Percentiles rank a stretch among this genome's conserved stretches.
Evolutionary conservation across 192 early-diverging fungal genomes (phyloP).

Genomic region (Podila epicladia): DNA sequence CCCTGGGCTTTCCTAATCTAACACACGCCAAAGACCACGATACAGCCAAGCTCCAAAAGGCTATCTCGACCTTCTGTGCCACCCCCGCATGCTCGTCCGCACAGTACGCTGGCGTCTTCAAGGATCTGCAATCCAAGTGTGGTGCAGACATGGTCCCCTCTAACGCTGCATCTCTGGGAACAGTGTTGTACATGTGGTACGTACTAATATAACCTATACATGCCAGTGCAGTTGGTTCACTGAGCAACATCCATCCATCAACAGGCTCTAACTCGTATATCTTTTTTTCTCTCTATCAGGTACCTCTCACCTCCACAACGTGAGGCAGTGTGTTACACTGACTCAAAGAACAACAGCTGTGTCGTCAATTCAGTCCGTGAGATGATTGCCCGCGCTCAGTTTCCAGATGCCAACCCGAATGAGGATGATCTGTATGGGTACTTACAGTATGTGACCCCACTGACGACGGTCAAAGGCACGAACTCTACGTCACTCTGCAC

Average conservation of each 20-base stretch:
- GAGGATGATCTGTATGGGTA: conserved; percentile 36
- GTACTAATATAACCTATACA: background rate
- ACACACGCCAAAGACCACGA: conserved; percentile 36
- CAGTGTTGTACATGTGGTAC: conserved; percentile 43
- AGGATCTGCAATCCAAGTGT: conserved; percentile 26
- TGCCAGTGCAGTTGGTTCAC: background rate
- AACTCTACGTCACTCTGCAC: conserved; percentile 9
- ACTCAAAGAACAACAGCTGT: conserved; percentile 12
- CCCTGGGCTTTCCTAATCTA: conserved; percentile 28
- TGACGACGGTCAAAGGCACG: background rate
- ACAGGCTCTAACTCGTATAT: background rate
- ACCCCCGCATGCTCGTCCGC: conserved; percentile 32
- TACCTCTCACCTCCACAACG: conserved; percentile 24
- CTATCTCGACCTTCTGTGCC: conserved; percentile 25
- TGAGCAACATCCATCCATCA: background rate
- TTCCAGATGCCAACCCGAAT: conserved; percentile 17
- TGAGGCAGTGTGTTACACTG: conserved; percentile 16
- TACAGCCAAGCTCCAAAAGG: conserved; percentile 29
- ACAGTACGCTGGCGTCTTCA: conserved; percentile 29
- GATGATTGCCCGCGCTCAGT: conserved; percentile 24
- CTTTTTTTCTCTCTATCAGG: background rate
- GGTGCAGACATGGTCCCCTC: conserved; percentile 30
- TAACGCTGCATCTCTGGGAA: conserved; percentile 26
- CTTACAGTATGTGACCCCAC: conserved; percentile 22
- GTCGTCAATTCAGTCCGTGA: conserved; percentile 13